Percentiles rank a stretch among this genome's conserved stretches.
phyloP scores from a whole-genome alignment of 305 asterid genomes.

The Petunia hybrid region DNA sequence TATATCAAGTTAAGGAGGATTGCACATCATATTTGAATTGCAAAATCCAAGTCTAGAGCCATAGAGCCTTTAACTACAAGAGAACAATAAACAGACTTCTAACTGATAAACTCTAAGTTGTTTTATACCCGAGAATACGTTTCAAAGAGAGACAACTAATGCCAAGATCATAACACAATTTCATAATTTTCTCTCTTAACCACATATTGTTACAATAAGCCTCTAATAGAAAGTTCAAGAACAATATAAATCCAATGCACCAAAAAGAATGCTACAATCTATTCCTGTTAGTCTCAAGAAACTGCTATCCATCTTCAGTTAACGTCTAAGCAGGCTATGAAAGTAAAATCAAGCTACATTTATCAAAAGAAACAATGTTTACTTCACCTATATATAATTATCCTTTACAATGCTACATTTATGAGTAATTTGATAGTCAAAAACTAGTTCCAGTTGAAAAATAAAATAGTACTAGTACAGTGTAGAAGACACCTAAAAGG shows the following conservation, averaged over 20 bases:
- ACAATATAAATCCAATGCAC: conserved; percentile 8
- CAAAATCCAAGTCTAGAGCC: conserved; percentile 3
- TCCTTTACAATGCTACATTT: neutral
- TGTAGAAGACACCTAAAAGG: conserved; percentile 40
- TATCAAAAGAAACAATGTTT: neutral
- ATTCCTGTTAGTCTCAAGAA: neutral
- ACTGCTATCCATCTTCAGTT: neutral
- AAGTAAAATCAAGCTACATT: neutral
- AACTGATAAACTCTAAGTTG: neutral
- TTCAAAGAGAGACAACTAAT: neutral
- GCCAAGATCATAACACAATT: neutral
- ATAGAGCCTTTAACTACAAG: neutral
- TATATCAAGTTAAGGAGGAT: neutral
- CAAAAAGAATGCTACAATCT: neutral
- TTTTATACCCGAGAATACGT: neutral
- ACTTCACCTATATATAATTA: neutral
- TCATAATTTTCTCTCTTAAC: neutral
- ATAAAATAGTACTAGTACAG: neutral
- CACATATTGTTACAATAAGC: neutral
- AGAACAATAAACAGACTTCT: neutral
- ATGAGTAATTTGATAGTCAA: neutral
- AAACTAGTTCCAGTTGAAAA: neutral
- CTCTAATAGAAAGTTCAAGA: conserved; percentile 5
- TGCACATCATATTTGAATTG: neutral
- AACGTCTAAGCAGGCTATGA: neutral